Evolutionary conservation across 495 filamentous ascomycete genomes (phyloP).

Genomic region (Bacidia rubella): DNA sequence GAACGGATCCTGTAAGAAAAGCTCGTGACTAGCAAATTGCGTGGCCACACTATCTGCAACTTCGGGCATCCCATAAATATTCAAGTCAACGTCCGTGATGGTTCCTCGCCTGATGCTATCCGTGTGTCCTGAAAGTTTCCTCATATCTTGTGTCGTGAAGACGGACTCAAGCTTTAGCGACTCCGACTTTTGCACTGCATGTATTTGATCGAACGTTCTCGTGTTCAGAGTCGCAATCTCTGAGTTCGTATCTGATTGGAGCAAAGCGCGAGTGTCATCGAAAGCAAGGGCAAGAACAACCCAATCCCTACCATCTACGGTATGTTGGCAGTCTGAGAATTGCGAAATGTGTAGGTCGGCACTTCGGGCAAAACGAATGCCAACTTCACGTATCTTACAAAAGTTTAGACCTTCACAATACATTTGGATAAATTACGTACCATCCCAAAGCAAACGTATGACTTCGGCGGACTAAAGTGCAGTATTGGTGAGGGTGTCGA

Average conservation of each 20-base stretch:
- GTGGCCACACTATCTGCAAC: background rate
- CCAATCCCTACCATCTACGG: background rate
- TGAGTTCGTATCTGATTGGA: background rate
- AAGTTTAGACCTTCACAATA: background rate
- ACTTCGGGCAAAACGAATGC: background rate
- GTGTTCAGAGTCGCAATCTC: background rate
- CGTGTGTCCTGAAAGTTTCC: background rate
- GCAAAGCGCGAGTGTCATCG: background rate
- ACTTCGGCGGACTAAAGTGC: background rate
- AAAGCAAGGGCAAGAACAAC: background rate
- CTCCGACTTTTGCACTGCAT: background rate
- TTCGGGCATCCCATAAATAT: background rate
- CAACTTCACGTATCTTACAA: background rate
- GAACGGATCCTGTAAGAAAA: background rate
- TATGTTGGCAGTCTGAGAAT: background rate
- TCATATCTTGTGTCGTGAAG: background rate
- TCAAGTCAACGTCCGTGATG: background rate
- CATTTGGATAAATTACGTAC: background rate
- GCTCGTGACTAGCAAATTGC: background rate
- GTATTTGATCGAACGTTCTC: background rate
- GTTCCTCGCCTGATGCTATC: background rate
- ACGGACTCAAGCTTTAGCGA: background rate
- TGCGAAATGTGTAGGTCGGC: background rate
- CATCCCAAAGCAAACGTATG: background rate
- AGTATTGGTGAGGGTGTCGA: background rate